Evolutionary conservation across 1,284 basidiomycete species (phyloP).

Genomic region (Singerocomus inundabilis): DNA sequence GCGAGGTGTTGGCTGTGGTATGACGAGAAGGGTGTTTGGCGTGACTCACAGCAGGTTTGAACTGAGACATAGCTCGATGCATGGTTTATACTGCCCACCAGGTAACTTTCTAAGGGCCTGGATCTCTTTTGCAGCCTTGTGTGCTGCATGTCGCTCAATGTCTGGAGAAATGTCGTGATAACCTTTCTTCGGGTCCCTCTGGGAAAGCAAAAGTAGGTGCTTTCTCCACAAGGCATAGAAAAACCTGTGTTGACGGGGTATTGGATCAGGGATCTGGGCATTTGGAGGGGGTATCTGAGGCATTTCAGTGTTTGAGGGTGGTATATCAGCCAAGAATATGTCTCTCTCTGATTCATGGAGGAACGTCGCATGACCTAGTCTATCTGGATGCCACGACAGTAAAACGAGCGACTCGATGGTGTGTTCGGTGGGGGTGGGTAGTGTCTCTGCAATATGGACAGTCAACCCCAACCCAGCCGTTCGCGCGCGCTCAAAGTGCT

Average conservation of each 20-base stretch:
- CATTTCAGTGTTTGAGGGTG: constrained; percentile 15
- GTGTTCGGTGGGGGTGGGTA: constrained; percentile 39
- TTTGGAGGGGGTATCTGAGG: constrained; percentile 24
- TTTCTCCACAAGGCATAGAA: constrained; percentile 28
- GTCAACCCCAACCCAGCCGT: constrained; percentile 64
- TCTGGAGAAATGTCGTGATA: constrained; percentile 10
- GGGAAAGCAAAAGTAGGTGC: constrained; percentile 26
- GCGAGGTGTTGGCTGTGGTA: not conserved
- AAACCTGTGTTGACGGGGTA: constrained; percentile 24
- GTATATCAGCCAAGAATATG: constrained; percentile 46
- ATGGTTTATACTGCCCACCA: constrained; percentile 45
- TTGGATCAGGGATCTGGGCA: constrained; percentile 14
- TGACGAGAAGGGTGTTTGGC: not conserved
- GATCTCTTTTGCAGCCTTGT: constrained; percentile 29
- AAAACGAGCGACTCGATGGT: constrained; percentile 59
- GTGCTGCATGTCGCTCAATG: constrained; percentile 19
- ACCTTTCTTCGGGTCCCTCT: constrained; percentile 15
- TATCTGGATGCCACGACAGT: constrained; percentile 61
- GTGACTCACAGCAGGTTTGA: constrained; percentile 71
- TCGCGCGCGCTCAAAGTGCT: constrained; percentile 54
- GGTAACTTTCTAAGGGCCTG: constrained; percentile 16
- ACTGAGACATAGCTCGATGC: constrained; percentile 78
- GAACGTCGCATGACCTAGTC: constrained; percentile 83
- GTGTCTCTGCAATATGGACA: constrained; percentile 76
- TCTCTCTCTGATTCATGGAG: constrained; percentile 59